Base-by-base conservation (phyloP, 768 basidiomycete genomes). In the Lentinula boryana region DNA sequence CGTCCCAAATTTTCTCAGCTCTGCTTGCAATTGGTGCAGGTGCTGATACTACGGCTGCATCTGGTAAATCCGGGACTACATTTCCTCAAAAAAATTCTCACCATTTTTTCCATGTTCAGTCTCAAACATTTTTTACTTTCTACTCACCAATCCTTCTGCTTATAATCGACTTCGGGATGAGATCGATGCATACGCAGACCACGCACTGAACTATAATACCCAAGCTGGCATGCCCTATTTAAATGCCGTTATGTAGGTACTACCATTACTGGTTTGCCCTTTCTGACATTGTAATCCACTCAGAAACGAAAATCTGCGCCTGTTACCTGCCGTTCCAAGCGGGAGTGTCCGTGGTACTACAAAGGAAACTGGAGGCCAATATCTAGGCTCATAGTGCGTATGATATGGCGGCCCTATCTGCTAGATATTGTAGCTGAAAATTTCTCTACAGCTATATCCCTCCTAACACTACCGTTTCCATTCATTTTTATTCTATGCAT, bases 261-360 rank as follows among this genome's bases (percentile, higher is more conserved):
- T 40, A 13, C n/a, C 6, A 9, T 23, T 51, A 23, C 44, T 60
- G 46, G 18, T 9, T 44, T 35, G 27, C 13, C 6, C 3, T 52
- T 33, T 13, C 41, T 43, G 13, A 43, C 13, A 3, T 48, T 53
- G 64, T 49, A 38, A 8, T n/a, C 58, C 33, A 50, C 52, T 46
- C 61, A 84, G 83, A 62, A 82, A 82, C 43, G 83, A 84, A 62
- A 69, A 75, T 1, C 69, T 84, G 32, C 76, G 83, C 41, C 70
- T 84, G 18, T 76, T 75, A 60, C 80, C 83, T 12, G 75, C 84
- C 10, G 69, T 84, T 35, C 74, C 81, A 38, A 77, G 76, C 54
- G 80, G 80, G 33, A 74, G 75, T 49, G 79, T 80, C 61, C 78
- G 83, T 35, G 71, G 71, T 15, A 69, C 72, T 3, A 72, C 69